Evolutionary conservation across 192 early-diverging fungal species (phyloP), one percentile per base, ranked within the genome.

Genomic region (Umbelopsis ramanniana): DNA sequence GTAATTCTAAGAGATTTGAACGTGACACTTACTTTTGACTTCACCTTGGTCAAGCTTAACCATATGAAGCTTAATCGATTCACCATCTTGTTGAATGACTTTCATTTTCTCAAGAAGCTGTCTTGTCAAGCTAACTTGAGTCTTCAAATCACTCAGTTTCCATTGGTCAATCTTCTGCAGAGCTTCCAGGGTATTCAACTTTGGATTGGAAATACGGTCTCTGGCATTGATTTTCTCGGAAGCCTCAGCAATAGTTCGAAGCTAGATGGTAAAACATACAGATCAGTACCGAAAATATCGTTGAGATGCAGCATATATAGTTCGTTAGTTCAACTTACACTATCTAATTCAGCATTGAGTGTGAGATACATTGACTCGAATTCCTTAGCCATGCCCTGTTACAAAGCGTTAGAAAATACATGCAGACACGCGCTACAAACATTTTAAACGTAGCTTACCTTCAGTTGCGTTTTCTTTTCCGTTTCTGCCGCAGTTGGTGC

Each of bases 311-410:
- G 26, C 10, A 10, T 23, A 21, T 37, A 17, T 23, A 7, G 33
- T 6, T 21, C n/a, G n/a, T 22, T 4, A 70, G 29, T 22, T 12
- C 4, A 29, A 63, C 54, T 57, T 55, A 72, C 71, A 17, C 24
- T 55, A 21, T 19, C 22, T 19, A 72, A 19, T 60, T 72, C 71
- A 29, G 37, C 35, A 38, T 37, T 60, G 21, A 72, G 43, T 3
- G 71, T 46, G 14, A 63, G 15, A 24, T 63, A 72, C 12, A 53
- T 55, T 1, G 71, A 53, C 37, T 72, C 71, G 38, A 72, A 72
- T 57, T 72, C 71, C 12, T 63, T 57, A 35, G 71, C 52, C 43
- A 72, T 72, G 43, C 71, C 71, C 54, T 72, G 26, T 5, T 17
- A 37, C 23, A 52, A 52, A 17, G 14, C 12, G 22, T 26, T 37